Conservation (phyloP, 2,329 filamentous ascomycete species). For the Diplodia sapinea region DNA sequence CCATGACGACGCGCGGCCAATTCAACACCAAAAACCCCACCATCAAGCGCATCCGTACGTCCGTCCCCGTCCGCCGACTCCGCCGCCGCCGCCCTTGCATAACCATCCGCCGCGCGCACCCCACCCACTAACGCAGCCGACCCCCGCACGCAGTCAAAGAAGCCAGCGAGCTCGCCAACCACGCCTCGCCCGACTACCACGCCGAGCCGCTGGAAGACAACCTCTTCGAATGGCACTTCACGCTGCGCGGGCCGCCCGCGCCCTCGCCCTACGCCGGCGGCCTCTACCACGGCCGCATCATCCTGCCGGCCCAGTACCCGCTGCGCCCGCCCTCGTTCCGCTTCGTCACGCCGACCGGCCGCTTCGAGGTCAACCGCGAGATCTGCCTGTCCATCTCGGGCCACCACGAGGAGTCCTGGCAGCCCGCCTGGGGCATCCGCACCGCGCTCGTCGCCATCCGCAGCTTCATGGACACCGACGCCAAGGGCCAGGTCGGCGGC, state of each 20-base stretch:
- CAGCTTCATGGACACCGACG: slow-evolving; percentile 91
- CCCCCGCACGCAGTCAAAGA: slow-evolving; percentile 71
- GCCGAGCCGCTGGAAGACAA: slow-evolving; percentile 85
- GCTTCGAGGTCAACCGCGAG: slow-evolving; percentile 95
- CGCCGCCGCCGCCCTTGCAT: slow-evolving; percentile 24
- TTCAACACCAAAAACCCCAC: slow-evolving; percentile 81
- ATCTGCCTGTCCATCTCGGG: slow-evolving; percentile 94
- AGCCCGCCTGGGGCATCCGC: slow-evolving; percentile 94
- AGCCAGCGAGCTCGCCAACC: slow-evolving; percentile 80
- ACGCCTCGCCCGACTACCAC: slow-evolving; percentile 83
- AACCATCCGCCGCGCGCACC: background rate
- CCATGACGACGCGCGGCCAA: slow-evolving; percentile 50
- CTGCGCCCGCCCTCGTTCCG: slow-evolving; percentile 93
- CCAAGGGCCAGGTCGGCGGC: slow-evolving; percentile 86
- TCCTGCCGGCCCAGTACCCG: slow-evolving; percentile 87
- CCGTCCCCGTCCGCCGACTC: background rate
- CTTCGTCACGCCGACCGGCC: slow-evolving; percentile 87
- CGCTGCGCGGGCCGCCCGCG: slow-evolving; percentile 83
- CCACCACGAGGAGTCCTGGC: slow-evolving; percentile 98
- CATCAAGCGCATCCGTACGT: slow-evolving; percentile 79
- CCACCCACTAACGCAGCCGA: slow-evolving; percentile 33
- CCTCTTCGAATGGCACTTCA: slow-evolving; percentile 99
- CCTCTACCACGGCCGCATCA: slow-evolving; percentile 94
- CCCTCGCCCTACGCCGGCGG: slow-evolving; percentile 78
- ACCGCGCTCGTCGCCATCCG: slow-evolving; percentile 82